Percentiles rank a stretch among this genome's conserved stretches.
phyloP scores from a whole-genome alignment of 1,139 yeast species.

The Hemisphaericaspora lyxosophila region DNA sequence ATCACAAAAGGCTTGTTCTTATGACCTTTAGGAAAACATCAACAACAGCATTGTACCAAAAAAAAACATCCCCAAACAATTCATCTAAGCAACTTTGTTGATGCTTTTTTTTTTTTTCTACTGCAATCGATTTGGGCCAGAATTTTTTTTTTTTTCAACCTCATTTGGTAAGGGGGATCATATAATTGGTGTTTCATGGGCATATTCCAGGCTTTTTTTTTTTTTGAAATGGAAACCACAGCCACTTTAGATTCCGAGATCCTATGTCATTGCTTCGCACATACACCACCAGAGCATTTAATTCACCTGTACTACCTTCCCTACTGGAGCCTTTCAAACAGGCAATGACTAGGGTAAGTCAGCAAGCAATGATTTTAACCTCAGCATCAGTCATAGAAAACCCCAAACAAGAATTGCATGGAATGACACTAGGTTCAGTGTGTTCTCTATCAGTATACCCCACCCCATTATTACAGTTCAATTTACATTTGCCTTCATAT shows the following conservation, averaged over 20 bases:
- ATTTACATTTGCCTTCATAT: constrained; percentile 77
- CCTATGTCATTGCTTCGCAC: constrained; percentile 1
- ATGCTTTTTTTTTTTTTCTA: no score
- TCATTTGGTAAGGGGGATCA: no score
- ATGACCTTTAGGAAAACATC: no score
- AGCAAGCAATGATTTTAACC: constrained; percentile 47
- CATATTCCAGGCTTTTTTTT: no score
- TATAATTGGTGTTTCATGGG: no score
- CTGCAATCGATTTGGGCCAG: no score
- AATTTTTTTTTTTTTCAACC: no score
- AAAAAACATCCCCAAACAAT: no score
- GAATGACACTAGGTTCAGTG: constrained; percentile 81
- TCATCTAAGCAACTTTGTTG: no score
- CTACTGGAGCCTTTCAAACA: constrained; percentile 21
- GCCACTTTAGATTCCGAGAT: not conserved
- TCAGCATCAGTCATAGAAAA: constrained; percentile 8
- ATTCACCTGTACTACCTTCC: constrained; percentile 1
- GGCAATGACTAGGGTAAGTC: constrained; percentile 42
- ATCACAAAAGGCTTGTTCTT: no score
- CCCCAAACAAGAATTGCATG: constrained; percentile 42
- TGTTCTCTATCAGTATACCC: constrained; percentile 77
- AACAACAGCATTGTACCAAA: no score
- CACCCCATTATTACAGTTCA: constrained; percentile 72
- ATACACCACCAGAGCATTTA: constrained; percentile 1
- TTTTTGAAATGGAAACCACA: no score